Evolutionary conservation across 2,329 filamentous ascomycete species (phyloP).

Genomic region (Cytospora schulzeri): DNA sequence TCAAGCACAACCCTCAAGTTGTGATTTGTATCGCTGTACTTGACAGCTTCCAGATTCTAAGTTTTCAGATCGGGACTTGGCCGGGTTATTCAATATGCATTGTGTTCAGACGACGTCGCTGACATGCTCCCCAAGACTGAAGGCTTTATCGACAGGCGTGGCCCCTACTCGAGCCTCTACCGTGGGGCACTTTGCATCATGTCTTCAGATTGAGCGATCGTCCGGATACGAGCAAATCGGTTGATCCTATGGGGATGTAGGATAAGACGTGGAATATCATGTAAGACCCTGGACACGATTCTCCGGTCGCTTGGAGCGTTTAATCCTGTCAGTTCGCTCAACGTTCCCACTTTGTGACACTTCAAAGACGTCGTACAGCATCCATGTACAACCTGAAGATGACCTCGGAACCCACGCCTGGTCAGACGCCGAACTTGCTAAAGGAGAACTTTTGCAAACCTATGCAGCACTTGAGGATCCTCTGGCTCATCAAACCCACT

Average conservation of each 20-base stretch:
- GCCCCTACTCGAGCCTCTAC: neutral
- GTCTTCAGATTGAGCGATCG: neutral
- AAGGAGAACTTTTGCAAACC: slow-evolving; percentile 5
- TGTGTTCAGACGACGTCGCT: neutral
- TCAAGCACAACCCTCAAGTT: neutral
- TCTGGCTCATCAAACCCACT: neutral
- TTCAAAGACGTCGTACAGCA: neutral
- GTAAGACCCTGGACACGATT: neutral
- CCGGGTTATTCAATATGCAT: neutral
- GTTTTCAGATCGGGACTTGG: neutral
- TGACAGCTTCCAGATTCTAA: neutral
- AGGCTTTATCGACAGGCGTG: neutral
- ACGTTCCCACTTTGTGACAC: slow-evolving; percentile 4
- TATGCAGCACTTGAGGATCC: neutral
- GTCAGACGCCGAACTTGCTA: slow-evolving; percentile 10
- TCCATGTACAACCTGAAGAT: slow-evolving; percentile 7
- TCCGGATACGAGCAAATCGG: neutral
- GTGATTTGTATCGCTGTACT: neutral
- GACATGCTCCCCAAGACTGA: neutral
- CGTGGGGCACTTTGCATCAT: neutral
- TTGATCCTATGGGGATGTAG: neutral
- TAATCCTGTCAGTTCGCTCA: neutral
- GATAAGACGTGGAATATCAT: neutral
- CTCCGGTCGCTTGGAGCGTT: neutral
- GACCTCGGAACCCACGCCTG: neutral